Percentiles rank a stretch among this genome's conserved stretches.
Evolutionary conservation across 2,329 filamentous ascomycete species (phyloP).

Genomic region (Teratosphaeria viscida): DNA sequence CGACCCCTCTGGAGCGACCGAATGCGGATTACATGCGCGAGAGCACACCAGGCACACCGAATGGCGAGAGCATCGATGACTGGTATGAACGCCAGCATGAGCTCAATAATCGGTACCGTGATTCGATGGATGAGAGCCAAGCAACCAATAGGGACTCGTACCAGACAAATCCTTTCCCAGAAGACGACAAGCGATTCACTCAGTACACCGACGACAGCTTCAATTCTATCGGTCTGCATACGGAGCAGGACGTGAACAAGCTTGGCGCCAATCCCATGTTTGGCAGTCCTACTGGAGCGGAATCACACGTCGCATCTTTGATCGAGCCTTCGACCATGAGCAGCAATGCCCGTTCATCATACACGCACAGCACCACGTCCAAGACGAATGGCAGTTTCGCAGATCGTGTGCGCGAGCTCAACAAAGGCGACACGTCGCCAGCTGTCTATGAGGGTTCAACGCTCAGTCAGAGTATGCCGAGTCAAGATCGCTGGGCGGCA

Average conservation of each 20-base stretch:
- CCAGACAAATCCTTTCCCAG: slow-evolving; percentile 40
- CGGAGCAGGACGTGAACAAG: slow-evolving; percentile 57
- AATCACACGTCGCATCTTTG: slow-evolving; percentile 84
- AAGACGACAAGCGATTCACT: slow-evolving; percentile 43
- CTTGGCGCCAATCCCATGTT: slow-evolving; percentile 66
- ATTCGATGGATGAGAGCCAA: slow-evolving; percentile 7
- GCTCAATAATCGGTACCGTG: slow-evolving; percentile 47
- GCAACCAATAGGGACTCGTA: slow-evolving; percentile 26
- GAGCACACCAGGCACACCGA: slow-evolving; percentile 15
- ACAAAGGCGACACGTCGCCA: slow-evolving; percentile 8
- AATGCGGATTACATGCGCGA: slow-evolving; percentile 40
- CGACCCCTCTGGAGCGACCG: slow-evolving; percentile 24
- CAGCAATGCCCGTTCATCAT: slow-evolving; percentile 18
- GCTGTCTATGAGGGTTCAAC: slow-evolving; percentile 23
- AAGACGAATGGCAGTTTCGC: slow-evolving; percentile 18
- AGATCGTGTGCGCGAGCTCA: slow-evolving; percentile 19
- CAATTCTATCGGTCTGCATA: slow-evolving; percentile 37
- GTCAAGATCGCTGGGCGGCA: slow-evolving; percentile 26
- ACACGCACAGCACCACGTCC: slow-evolving; percentile 11
- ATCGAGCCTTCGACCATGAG: slow-evolving; percentile 73
- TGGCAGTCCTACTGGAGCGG: slow-evolving; percentile 55
- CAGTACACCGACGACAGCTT: slow-evolving; percentile 46
- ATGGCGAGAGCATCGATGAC: slow-evolving; percentile 32
- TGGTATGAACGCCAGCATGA: slow-evolving; percentile 46
- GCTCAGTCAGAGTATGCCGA: slow-evolving; percentile 19